phyloP scores from a whole-genome alignment of 1,284 basidiomycete genomes.

The Apiotrichum akiyoshidainum region DNA sequence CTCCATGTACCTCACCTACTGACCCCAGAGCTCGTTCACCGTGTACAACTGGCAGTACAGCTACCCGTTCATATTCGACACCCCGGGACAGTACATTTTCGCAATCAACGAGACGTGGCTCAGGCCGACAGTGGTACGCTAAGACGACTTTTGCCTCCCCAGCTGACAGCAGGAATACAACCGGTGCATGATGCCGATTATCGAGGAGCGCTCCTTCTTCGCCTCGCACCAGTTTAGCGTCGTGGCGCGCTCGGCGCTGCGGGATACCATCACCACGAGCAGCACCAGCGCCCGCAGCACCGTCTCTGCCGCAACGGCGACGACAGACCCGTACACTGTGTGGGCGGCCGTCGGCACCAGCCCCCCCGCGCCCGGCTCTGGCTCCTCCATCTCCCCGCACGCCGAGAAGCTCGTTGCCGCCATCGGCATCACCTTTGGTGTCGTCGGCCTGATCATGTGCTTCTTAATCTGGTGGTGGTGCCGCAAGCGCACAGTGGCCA shows the following conservation, averaged over 20 bases:
- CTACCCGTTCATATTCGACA: conserved; percentile 38
- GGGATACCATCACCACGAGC: no score
- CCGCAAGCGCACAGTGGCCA: background rate
- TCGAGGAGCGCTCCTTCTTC: conserved; percentile 41
- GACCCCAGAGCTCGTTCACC: background rate
- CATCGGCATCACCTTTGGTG: conserved; percentile 31
- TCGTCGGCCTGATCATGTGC: conserved; percentile 31
- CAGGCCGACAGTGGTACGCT: conserved; percentile 40
- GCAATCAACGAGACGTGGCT: conserved; percentile 49
- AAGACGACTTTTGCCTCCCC: background rate
- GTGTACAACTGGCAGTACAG: conserved; percentile 25
- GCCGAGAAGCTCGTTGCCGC: conserved; percentile 6
- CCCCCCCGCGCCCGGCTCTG: conserved; percentile 16
- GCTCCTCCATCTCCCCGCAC: background rate
- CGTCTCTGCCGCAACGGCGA: conserved; percentile 4
- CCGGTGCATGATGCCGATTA: conserved; percentile 35
- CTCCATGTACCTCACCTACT: background rate
- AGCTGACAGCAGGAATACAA: conserved; percentile 15
- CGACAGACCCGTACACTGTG: conserved; percentile 31
- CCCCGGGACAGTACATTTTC: conserved; percentile 47
- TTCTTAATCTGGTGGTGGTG: conserved; percentile 10
- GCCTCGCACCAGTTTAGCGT: conserved; percentile 40
- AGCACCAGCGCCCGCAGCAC: background rate
- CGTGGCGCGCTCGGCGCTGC: no score
- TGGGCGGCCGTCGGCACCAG: conserved; percentile 32